Evolutionary conservation across 75 land plant species (phyloP).

Genomic region (Sequoiadendron giganteum): DNA sequence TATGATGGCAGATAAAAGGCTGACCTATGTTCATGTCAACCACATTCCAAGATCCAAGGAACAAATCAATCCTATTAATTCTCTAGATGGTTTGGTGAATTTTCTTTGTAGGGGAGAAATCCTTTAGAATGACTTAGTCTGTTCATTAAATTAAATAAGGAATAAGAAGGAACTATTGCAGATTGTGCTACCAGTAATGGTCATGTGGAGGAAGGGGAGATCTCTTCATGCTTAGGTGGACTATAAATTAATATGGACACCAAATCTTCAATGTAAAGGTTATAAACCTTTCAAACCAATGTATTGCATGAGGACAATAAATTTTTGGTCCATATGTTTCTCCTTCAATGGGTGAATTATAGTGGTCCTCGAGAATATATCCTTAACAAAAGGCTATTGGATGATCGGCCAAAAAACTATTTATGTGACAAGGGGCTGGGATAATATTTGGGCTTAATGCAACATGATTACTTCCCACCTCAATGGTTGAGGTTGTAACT

Average conservation of each 20-base stretch:
- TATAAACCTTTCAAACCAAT: neutral
- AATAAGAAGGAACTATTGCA: conserved; percentile 22
- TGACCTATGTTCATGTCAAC: conserved; percentile 28
- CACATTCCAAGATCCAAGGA: conserved; percentile 29
- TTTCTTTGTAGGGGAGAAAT: conserved; percentile 38
- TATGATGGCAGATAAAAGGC: conserved; percentile 19
- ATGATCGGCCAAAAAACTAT: neutral
- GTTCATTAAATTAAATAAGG: conserved; percentile 42
- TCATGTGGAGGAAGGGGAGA: conserved; percentile 25
- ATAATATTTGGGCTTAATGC: neutral
- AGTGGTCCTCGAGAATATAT: neutral
- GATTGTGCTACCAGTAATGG: conserved; percentile 16
- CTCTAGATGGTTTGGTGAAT: conserved; percentile 19
- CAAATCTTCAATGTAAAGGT: neutral
- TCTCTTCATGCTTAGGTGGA: neutral
- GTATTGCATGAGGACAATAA: neutral
- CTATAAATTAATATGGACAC: neutral
- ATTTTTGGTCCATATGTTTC: neutral
- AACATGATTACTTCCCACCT: too few species aligned
- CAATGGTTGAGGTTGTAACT: too few species aligned
- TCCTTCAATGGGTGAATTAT: neutral
- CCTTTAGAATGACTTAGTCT: conserved; percentile 43
- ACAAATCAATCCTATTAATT: conserved; percentile 21
- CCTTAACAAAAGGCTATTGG: neutral
- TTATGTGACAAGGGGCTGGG: neutral